phyloP scores from a whole-genome alignment of 805 yeast species.

The Candida vaughaniae region DNA sequence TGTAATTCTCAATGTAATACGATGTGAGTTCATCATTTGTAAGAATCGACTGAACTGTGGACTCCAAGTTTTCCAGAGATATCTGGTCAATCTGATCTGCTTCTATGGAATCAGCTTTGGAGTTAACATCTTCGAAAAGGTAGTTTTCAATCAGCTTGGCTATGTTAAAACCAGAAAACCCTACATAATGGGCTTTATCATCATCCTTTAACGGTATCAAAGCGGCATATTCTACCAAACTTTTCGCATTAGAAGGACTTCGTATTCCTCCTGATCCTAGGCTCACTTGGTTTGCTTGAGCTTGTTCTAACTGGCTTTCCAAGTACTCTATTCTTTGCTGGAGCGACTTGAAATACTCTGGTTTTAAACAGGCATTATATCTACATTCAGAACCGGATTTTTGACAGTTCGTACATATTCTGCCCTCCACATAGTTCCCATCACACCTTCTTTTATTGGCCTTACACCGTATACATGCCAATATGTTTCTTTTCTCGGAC shows the following conservation, averaged over 20 bases:
- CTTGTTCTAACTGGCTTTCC: neutral
- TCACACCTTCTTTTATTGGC: conserved; percentile 1
- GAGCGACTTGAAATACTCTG: neutral
- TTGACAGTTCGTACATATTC: neutral
- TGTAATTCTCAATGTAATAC: conserved; percentile 7
- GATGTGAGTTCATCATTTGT: neutral
- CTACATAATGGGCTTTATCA: conserved; percentile 6
- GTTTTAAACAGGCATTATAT: neutral
- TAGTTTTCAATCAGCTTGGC: conserved; percentile 7
- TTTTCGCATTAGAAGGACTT: neutral
- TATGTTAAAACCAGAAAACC: conserved; percentile 6
- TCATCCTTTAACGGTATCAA: conserved; percentile 10
- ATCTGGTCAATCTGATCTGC: neutral
- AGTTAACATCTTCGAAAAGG: neutral
- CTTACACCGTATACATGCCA: conserved; percentile 4
- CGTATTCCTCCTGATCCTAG: neutral
- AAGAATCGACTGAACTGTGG: neutral
- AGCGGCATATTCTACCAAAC: conserved; percentile 9
- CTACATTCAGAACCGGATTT: neutral
- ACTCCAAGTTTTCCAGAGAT: neutral
- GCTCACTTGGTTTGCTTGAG: neutral
- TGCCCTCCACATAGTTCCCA: neutral
- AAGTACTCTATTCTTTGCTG: conserved; percentile 1
- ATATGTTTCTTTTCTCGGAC: neutral
- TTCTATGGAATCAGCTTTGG: neutral